Percentiles rank a stretch among this genome's conserved stretches.
Evolutionary conservation across 148 eudicot species (phyloP).

Genomic region (Rhododendron ferrugineum): DNA sequence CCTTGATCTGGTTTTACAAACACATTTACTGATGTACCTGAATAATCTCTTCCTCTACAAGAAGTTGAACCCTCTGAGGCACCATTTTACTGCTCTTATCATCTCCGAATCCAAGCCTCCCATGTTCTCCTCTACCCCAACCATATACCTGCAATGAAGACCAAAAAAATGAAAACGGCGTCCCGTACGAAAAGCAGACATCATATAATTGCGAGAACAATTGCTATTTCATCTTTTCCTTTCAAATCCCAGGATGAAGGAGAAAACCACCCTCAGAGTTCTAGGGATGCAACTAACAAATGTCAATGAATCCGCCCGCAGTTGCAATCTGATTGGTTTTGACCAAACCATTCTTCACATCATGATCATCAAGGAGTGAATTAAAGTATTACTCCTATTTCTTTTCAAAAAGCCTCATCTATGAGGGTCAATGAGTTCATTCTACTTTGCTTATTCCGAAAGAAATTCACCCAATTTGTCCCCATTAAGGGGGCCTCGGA

Average conservation of each 20-base stretch:
- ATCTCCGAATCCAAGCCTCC: conserved; percentile 98
- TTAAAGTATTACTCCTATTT: not conserved
- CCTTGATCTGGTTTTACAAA: not conserved
- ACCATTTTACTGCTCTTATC: conserved; percentile 99
- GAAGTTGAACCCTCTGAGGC: conserved; percentile 91
- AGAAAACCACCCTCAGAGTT: not conserved
- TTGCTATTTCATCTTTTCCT: not conserved
- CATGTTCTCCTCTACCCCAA: conserved; percentile 99
- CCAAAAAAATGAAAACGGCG: not conserved
- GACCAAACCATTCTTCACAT: not conserved
- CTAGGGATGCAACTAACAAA: not conserved
- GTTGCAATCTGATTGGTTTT: not conserved
- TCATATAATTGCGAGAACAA: not conserved
- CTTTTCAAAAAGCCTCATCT: not conserved
- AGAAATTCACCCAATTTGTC: not conserved
- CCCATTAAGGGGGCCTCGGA: not conserved
- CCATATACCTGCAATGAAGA: conserved; percentile 64
- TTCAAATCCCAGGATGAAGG: not conserved
- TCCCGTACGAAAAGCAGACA: not conserved
- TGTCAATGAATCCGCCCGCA: not conserved
- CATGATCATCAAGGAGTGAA: not conserved
- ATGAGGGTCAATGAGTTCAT: not conserved
- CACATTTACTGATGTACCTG: conserved; percentile 44
- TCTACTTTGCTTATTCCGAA: not conserved
- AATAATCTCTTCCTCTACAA: conserved; percentile 68